These are phyloP conservation scores for Rosa multiflora DNA, from an alignment of 306 rosid species.

Conservation along the genomic window DNA sequence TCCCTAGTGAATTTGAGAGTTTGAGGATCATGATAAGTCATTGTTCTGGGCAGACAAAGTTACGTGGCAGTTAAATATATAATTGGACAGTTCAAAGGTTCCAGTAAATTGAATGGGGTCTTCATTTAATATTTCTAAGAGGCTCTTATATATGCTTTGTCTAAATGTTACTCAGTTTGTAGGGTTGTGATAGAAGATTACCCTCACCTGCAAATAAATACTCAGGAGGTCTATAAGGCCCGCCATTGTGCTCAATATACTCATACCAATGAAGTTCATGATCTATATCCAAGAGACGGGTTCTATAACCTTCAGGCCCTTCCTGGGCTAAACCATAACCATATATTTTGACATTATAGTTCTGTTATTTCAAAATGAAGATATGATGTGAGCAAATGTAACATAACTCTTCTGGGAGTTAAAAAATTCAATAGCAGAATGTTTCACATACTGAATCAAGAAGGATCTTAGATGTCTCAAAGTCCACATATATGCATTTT, in stretches of 20 bases:
- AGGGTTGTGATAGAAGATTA: not conserved
- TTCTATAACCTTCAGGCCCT: constrained; percentile 65
- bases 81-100: too few relatives aligned
- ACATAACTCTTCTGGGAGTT: constrained; percentile 11
- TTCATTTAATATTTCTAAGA: too few relatives aligned
- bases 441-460: constrained; percentile 61
- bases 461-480: constrained; percentile 72
- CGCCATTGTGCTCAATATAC: too few relatives aligned
- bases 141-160: too few relatives aligned
- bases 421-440: constrained; percentile 3
- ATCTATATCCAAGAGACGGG: constrained; percentile 46
- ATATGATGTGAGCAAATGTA: constrained; percentile 14
- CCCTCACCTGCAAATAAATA: too few relatives aligned
- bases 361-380: constrained; percentile 41
- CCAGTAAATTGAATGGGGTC: too few relatives aligned
- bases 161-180: too few relatives aligned
- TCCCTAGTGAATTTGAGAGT: too few relatives aligned
- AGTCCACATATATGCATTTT: constrained; percentile 84
- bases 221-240: not conserved
- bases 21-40: too few relatives aligned
- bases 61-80: too few relatives aligned
- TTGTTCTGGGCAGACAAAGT: too few relatives aligned
- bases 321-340: constrained; percentile 95
- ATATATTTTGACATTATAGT: constrained; percentile 71
- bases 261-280: not conserved